phyloP scores from a whole-genome alignment of 352 stramenopile genomes.

The Elongisporangium undulatum region DNA sequence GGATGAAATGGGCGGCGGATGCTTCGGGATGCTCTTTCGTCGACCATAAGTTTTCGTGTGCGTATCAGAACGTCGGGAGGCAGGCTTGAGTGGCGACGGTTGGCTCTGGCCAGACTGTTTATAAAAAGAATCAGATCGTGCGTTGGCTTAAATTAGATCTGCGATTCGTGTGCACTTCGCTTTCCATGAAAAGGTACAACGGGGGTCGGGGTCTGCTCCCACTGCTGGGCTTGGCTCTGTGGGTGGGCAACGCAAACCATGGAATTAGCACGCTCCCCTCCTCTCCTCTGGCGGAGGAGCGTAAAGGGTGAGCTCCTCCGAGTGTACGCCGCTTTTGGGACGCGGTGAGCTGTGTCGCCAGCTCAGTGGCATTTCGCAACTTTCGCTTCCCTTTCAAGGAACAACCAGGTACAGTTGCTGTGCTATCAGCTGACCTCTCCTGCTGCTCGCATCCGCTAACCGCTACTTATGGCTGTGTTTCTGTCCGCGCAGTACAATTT shows the following conservation, averaged over 20 bases:
- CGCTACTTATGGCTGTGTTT: neutral
- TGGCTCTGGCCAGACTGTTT: neutral
- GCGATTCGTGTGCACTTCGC: neutral
- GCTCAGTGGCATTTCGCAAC: conserved; percentile 19
- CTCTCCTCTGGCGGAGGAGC: neutral
- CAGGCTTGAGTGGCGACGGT: neutral
- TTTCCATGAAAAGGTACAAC: neutral
- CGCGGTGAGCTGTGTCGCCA: neutral
- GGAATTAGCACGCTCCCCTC: neutral
- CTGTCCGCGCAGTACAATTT: neutral
- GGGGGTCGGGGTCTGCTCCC: neutral
- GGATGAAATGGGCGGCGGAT: neutral
- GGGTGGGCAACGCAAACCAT: neutral
- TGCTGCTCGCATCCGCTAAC: neutral
- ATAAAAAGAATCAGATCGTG: neutral
- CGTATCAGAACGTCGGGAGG: neutral
- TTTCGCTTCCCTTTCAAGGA: conserved; percentile 29
- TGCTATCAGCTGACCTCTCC: neutral
- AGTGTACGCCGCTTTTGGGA: neutral
- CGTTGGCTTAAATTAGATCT: neutral
- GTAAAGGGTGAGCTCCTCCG: neutral
- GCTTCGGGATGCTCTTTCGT: neutral
- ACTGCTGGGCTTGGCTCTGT: neutral
- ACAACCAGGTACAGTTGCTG: conserved; percentile 1
- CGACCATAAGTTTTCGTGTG: neutral